Evolutionary conservation across 257 asterid genomes (phyloP).

Genomic region (Plantago ovata): DNA sequence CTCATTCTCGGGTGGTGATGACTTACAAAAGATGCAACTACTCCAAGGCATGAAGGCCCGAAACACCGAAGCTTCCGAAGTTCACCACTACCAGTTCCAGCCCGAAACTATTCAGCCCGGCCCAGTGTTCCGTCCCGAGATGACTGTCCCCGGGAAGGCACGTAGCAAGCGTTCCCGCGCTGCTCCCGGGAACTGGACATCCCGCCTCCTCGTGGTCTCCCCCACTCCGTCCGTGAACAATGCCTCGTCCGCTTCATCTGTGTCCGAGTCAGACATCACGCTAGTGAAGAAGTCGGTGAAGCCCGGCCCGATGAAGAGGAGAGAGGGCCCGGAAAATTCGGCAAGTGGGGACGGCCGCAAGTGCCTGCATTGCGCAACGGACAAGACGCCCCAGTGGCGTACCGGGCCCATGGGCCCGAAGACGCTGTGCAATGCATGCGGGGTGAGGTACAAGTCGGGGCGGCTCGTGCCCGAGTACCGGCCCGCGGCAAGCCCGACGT

Average conservation of each 20-base stretch:
- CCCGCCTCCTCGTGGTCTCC: slow-evolving; percentile 61
- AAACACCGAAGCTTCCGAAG: slow-evolving; percentile 25
- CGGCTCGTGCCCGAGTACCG: slow-evolving; percentile 91
- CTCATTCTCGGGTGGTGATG: slow-evolving; percentile 70
- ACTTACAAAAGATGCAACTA: slow-evolving; percentile 57
- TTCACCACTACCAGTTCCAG: slow-evolving; percentile 45
- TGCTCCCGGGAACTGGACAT: slow-evolving; percentile 77
- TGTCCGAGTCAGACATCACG: slow-evolving; percentile 45
- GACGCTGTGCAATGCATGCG: slow-evolving; percentile 91
- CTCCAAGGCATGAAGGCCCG: slow-evolving; percentile 57
- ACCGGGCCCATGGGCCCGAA: slow-evolving; percentile 97
- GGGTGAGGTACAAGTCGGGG: slow-evolving; percentile 88
- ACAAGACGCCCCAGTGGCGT: slow-evolving; percentile 96
- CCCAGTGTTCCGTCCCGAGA: slow-evolving; percentile 38
- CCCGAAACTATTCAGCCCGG: slow-evolving; percentile 36
- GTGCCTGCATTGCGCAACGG: slow-evolving; percentile 92
- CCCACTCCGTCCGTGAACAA: slow-evolving; percentile 24
- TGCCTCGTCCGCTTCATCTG: slow-evolving; percentile 29
- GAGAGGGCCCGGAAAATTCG: slow-evolving; percentile 31
- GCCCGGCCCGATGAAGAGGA: slow-evolving; percentile 26
- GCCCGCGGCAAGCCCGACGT: slow-evolving; percentile 96
- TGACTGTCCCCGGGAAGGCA: slow-evolving; percentile 80
- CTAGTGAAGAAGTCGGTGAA: slow-evolving; percentile 27
- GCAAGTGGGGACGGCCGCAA: slow-evolving; percentile 48
- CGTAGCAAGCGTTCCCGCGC: slow-evolving; percentile 95